These are phyloP conservation scores for Candida sp. DNA, from an alignment of 1,139 yeast species.

Conservation along the genomic window DNA sequence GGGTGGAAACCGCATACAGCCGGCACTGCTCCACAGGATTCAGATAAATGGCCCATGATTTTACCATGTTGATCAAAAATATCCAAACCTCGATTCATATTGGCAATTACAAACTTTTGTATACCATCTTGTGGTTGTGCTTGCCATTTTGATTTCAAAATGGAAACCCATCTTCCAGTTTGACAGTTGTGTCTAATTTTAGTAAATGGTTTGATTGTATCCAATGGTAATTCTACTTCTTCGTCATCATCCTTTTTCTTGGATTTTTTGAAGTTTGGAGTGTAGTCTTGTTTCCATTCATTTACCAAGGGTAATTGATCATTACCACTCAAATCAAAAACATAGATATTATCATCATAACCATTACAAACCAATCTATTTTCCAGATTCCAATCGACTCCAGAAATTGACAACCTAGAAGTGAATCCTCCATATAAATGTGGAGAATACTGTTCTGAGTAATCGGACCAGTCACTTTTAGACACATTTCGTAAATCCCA, in stretches of 20 bases:
- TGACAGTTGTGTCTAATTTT: constrained; percentile 86
- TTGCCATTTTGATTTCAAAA: constrained; percentile 86
- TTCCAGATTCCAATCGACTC: constrained; percentile 78
- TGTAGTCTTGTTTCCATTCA: constrained; percentile 23
- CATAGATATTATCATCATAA: constrained; percentile 78
- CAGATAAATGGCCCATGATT: constrained; percentile 71
- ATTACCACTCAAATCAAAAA: constrained; percentile 32
- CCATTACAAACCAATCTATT: constrained; percentile 89
- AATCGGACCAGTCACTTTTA: constrained; percentile 40
- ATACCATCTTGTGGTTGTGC: constrained; percentile 61
- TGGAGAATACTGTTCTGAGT: constrained; percentile 38
- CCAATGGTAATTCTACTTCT: constrained; percentile 17
- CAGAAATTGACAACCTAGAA: constrained; percentile 77
- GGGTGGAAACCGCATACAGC: constrained; percentile 87
- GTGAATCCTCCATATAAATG: constrained; percentile 60
- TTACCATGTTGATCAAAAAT: constrained; percentile 73
- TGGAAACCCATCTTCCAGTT: constrained; percentile 96
- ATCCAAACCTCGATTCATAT: constrained; percentile 87
- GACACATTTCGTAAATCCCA: constrained; percentile 75
- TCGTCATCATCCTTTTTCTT: constrained; percentile 16
- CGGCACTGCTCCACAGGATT: constrained; percentile 80
- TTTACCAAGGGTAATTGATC: constrained; percentile 17
- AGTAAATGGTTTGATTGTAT: constrained; percentile 50
- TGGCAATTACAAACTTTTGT: constrained; percentile 86
- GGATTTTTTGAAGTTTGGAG: constrained; percentile 14